Evolutionary conservation across 2,329 filamentous ascomycete genomes (phyloP).

Genomic region (Madurella fahalii): DNA sequence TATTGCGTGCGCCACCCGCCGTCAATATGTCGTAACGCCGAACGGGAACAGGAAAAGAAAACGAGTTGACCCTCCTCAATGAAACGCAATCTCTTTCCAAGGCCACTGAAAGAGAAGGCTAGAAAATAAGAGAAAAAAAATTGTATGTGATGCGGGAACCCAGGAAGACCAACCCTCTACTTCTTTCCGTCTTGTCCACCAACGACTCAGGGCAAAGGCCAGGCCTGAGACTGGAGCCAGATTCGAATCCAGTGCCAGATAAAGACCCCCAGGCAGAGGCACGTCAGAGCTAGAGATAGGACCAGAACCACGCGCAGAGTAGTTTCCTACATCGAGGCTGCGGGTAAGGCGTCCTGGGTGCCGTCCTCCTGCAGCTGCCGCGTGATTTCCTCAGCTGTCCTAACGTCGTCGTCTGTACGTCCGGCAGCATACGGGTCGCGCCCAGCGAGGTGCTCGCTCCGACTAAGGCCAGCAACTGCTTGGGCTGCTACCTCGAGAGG

Average conservation of each 20-base stretch:
- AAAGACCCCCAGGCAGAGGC: no score
- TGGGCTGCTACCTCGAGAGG: slow-evolving; percentile 49
- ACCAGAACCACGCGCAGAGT: neutral
- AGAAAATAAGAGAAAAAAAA: neutral
- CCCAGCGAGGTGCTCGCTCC: slow-evolving; percentile 21
- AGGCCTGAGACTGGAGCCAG: neutral
- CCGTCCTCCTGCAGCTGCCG: slow-evolving; percentile 47
- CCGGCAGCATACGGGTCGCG: slow-evolving; percentile 22
- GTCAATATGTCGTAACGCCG: neutral
- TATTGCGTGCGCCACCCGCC: neutral
- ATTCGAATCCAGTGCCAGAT: neutral
- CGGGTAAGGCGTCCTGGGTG: slow-evolving; percentile 17
- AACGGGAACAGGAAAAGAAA: neutral
- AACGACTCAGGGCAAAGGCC: neutral
- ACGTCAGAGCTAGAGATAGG: neutral
- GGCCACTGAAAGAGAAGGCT: neutral
- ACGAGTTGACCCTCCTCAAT: neutral
- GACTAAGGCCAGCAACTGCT: slow-evolving; percentile 35
- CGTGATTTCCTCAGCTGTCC: slow-evolving; percentile 51
- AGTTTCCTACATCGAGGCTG: slow-evolving; percentile 32
- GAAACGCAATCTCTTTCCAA: neutral
- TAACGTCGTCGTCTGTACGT: slow-evolving; percentile 42
- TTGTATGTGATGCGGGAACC: neutral
- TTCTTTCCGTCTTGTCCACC: neutral
- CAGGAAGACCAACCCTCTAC: neutral